These are phyloP conservation scores for Epichloe coenophiala DNA, from an alignment of 2,329 filamentous ascomycete species.

Conservation along the genomic window DNA sequence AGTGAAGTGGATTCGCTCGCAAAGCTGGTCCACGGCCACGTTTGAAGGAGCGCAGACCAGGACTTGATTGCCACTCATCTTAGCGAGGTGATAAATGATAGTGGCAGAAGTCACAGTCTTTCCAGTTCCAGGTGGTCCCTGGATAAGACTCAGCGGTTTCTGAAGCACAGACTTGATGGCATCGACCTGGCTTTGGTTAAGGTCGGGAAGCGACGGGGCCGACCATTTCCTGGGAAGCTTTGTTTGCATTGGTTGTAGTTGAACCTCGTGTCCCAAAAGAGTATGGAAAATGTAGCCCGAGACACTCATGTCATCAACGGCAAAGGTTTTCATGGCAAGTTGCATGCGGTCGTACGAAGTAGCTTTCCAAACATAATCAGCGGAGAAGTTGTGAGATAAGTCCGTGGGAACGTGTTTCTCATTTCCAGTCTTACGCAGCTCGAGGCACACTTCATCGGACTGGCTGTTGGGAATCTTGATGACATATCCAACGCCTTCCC, in stretches of 20 bases:
- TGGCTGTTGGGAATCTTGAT: constrained; percentile 99
- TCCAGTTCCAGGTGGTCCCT: constrained; percentile 90
- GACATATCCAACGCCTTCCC: constrained; percentile 97
- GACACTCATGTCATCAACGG: constrained; percentile 93
- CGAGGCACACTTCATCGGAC: constrained; percentile 92
- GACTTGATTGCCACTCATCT: constrained; percentile 88
- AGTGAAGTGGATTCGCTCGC: constrained; percentile 88
- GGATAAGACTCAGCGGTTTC: constrained; percentile 87
- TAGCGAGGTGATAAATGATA: constrained; percentile 94
- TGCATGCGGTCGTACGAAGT: constrained; percentile 99
- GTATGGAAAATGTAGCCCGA: constrained; percentile 98
- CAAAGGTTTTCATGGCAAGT: constrained; percentile 97
- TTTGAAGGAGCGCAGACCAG: constrained; percentile 96
- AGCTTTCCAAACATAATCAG: constrained; percentile 98
- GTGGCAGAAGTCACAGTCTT: constrained; percentile 98
- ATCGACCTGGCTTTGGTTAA: constrained; percentile 91
- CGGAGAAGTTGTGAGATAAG: constrained; percentile 94
- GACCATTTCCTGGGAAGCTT: constrained; percentile 94
- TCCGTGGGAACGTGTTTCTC: constrained; percentile 94
- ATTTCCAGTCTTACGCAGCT: constrained; percentile 85
- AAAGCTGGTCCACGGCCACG: constrained; percentile 95
- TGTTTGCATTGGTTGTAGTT: constrained; percentile 88
- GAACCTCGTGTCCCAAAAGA: constrained; percentile 87
- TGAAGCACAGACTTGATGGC: constrained; percentile 92
- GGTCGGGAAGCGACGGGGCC: constrained; percentile 81